Base-by-base conservation (phyloP, 2,329 filamentous ascomycete species). In the Alternaria postmessia region DNA sequence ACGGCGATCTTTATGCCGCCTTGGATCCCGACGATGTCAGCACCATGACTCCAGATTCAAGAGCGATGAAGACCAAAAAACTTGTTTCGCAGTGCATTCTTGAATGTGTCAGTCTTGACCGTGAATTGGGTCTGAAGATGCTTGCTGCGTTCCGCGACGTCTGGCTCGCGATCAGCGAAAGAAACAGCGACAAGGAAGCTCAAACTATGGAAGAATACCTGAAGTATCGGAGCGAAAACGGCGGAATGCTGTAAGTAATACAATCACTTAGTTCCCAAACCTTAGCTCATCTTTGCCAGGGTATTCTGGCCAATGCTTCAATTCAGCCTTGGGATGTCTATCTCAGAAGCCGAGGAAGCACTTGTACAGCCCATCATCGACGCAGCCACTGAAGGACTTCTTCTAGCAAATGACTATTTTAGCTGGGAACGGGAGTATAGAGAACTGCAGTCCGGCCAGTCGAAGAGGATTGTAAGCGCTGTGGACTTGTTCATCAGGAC, bases 341-440 rank as follows among this genome's bases (percentile, higher is more conserved):
- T 54, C 14, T 24, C 51, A 34, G 30, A 43, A 36, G 20, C 18
- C 8, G 51, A 54, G 12, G 18, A 44, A 38, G 51, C 39, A 16
- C 51, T 44, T 32, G 22, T 44, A 24, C 39, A 44, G 28, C 51
- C 26, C 14, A 44, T 54, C 3, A 44, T 54, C 3, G 51, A 46
- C 16, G 26, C 51, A 14, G 41, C 41, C 4, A 36, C 26, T 2
- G 28, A 44, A 26, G 39, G 26, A 11, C 41, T 54, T 7, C 24
- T 54, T 4, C 41, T 54, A n/a, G 30, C 51, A 1, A 54, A 54
- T 26, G 51, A 54, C 41, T 54, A 12, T 26, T 54, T 22, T 3
- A 54, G 51, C 28, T 54, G 51, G 51, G 51, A 44, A 7, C 51
- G 51, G 4, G 51, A 54, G 16, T 54, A 54, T 34, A 44, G 22